phyloP scores from a whole-genome alignment of 306 rosid genomes.

The Oxytropis ochrocephala region DNA sequence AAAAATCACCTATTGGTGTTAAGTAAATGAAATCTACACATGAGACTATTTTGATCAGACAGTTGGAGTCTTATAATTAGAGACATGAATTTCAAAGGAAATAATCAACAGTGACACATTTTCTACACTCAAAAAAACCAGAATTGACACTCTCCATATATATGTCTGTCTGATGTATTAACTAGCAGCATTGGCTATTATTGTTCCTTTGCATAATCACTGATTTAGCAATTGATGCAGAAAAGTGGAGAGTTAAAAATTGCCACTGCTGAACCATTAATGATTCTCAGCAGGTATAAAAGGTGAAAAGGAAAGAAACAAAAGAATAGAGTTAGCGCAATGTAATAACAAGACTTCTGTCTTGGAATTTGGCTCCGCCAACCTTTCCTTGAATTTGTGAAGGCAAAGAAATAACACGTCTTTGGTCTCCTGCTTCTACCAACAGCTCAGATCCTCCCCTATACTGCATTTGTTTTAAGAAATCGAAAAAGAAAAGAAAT shows the following conservation, averaged over 20 bases:
- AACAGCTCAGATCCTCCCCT: slow-evolving; percentile 92
- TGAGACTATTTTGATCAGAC: not conserved
- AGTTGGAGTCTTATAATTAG: not conserved
- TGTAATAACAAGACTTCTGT: slow-evolving; percentile 71
- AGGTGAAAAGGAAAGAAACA: not conserved
- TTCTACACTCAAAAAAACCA: not conserved
- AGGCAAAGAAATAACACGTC: slow-evolving; percentile 82
- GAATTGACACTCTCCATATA: not conserved
- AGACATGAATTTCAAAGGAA: not conserved
- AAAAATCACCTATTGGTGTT: too few relatives aligned
- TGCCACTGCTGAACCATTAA: not conserved
- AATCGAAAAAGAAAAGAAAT: not conserved
- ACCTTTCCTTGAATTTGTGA: slow-evolving; percentile 80
- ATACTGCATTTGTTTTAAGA: slow-evolving; percentile 45
- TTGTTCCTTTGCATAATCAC: not conserved
- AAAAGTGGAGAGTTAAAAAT: not conserved
- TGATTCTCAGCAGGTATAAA: slow-evolving; percentile 1
- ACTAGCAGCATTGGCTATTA: not conserved
- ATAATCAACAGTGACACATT: not conserved
- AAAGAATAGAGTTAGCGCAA: slow-evolving; percentile 33
- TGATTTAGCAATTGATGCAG: not conserved
- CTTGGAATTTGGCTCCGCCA: slow-evolving; percentile 82
- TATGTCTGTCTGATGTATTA: not conserved
- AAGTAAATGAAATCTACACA: not conserved
- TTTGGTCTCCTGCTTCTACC: slow-evolving; percentile 98